These are phyloP conservation scores for Scutellaria barbata DNA, from an alignment of 257 asterid species.

Conservation along the genomic window DNA sequence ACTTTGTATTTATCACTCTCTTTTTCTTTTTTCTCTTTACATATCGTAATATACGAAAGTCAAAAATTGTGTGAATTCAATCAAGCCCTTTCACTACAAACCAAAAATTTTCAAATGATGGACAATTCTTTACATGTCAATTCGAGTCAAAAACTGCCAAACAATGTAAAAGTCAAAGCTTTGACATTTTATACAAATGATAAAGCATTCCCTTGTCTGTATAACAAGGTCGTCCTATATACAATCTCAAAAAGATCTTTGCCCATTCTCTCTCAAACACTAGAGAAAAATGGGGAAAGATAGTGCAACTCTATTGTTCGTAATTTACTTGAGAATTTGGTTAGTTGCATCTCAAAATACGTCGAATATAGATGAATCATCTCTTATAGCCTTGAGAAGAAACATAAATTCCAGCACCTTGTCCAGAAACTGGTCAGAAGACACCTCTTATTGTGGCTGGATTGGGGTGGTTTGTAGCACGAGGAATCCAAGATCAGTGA, in stretches of 20 bases:
- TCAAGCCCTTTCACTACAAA: too few relatives aligned
- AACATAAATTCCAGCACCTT: background rate
- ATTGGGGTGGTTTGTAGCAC: conserved; percentile 21
- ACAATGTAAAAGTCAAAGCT: too few relatives aligned
- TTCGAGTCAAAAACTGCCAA: too few relatives aligned
- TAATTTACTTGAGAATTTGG: background rate
- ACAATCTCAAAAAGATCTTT: background rate
- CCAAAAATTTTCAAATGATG: too few relatives aligned
- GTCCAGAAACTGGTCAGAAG: conserved; percentile 18
- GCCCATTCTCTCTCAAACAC: background rate
- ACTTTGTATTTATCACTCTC: too few relatives aligned
- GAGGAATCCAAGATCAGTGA: background rate
- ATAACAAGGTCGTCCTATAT: too few relatives aligned
- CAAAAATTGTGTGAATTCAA: too few relatives aligned
- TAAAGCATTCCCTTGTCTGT: too few relatives aligned
- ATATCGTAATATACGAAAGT: too few relatives aligned
- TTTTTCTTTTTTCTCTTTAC: too few relatives aligned
- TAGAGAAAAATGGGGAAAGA: background rate
- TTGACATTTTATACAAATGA: too few relatives aligned
- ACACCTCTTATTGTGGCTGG: conserved; percentile 21
- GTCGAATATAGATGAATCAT: background rate
- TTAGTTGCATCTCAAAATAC: background rate
- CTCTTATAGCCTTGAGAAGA: background rate
- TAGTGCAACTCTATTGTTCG: background rate
- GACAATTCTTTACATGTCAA: background rate